These are phyloP conservation scores for Larix kaempferi DNA, from an alignment of 75 land plant genomes.

Conservation along the genomic window DNA sequence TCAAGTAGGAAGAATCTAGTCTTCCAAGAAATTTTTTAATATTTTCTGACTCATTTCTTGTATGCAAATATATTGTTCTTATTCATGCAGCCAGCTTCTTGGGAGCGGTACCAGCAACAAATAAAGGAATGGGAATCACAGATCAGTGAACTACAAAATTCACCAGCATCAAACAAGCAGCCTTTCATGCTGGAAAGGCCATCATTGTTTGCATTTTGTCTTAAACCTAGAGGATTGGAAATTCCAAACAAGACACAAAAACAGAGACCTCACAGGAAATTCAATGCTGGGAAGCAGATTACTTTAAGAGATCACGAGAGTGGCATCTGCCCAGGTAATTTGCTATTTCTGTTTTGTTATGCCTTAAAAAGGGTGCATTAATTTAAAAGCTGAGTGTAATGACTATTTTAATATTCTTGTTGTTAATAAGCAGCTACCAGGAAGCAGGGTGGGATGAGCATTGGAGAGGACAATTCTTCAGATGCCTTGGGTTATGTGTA, in stretches of 20 bases:
- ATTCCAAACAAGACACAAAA: constrained; percentile 65
- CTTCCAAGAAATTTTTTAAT: constrained; percentile 2
- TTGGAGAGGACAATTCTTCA: constrained; percentile 18
- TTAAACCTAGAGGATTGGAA: constrained; percentile 85
- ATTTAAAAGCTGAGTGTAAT: not conserved
- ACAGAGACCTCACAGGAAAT: constrained; percentile 80
- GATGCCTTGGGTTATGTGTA: constrained; percentile 8
- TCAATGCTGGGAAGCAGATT: constrained; percentile 32
- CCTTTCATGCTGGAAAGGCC: constrained; percentile 51
- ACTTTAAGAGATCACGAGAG: constrained; percentile 22
- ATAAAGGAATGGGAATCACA: constrained; percentile 70
- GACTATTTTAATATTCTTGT: not conserved
- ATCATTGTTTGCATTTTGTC: constrained; percentile 88
- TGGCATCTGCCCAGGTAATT: not conserved
- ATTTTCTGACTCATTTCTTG: not conserved
- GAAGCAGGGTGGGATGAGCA: constrained; percentile 28
- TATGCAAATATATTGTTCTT: constrained; percentile 9
- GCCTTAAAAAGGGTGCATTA: not conserved
- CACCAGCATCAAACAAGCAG: constrained; percentile 30
- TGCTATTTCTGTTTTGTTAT: not conserved
- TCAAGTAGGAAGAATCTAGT: not conserved
- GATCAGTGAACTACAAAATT: constrained; percentile 21
- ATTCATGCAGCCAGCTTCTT: constrained; percentile 70
- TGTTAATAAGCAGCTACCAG: constrained; percentile 2
- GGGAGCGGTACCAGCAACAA: constrained; percentile 86